These are phyloP conservation scores for Phytophthora parvispora DNA, from an alignment of 352 stramenopile species.

Conservation along the genomic window DNA sequence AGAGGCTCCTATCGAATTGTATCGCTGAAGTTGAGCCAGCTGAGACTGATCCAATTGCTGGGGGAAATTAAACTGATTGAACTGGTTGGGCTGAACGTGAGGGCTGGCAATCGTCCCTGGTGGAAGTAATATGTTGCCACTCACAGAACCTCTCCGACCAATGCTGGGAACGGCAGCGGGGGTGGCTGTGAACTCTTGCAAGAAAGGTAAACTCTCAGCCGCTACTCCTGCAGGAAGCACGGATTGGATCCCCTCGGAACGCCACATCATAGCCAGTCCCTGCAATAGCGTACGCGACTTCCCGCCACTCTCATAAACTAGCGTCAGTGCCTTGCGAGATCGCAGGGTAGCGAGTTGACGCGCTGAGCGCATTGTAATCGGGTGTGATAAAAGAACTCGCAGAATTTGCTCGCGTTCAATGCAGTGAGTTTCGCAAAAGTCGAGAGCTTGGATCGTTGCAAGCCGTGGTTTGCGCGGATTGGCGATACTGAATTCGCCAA, in stretches of 20 bases:
- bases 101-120: neutral
- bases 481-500: constrained; percentile 86
- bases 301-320: constrained; percentile 64
- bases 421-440: constrained; percentile 86
- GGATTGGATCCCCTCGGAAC: constrained; percentile 57
- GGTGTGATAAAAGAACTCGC: constrained; percentile 55
- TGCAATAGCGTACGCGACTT: constrained; percentile 75
- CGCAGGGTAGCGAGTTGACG: constrained; percentile 57
- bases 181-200: constrained; percentile 53
- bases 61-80: constrained; percentile 6
- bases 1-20: neutral
- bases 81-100: constrained; percentile 17
- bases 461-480: constrained; percentile 74
- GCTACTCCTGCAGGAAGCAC: constrained; percentile 47
- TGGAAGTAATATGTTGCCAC: neutral
- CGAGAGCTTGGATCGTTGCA: constrained; percentile 80
- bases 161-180: neutral
- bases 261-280: constrained; percentile 70
- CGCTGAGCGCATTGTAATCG: constrained; percentile 71
- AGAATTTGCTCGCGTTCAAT: constrained; percentile 65
- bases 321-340: constrained; percentile 64
- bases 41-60: constrained; percentile 10
- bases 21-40: constrained; percentile 14
- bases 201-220: constrained; percentile 43
- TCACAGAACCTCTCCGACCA: constrained; percentile 3